phyloP scores from a whole-genome alignment of 1,284 basidiomycete species.

The Moesziomyces sp. region DNA sequence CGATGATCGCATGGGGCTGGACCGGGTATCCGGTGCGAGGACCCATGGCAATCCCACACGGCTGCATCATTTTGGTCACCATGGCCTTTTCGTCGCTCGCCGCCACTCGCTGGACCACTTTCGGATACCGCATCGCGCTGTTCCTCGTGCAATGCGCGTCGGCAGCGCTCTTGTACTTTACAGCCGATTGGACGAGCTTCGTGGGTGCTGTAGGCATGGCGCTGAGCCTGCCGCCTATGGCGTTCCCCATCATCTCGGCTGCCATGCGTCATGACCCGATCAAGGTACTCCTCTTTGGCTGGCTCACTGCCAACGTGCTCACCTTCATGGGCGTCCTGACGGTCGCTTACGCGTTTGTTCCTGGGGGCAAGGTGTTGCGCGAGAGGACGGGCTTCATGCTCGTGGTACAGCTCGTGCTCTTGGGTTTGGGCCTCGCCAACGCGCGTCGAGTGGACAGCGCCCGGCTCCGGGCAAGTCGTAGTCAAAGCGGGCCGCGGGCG shows the following conservation, averaged over 20 bases:
- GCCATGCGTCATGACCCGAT: slow-evolving; percentile 59
- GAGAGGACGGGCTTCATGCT: slow-evolving; percentile 77
- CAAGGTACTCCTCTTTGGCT: slow-evolving; percentile 49
- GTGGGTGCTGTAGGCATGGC: slow-evolving; percentile 77
- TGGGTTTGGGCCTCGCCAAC: slow-evolving; percentile 29
- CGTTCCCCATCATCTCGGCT: slow-evolving; percentile 38
- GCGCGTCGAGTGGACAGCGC: slow-evolving; percentile 29
- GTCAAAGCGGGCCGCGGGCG: not conserved
- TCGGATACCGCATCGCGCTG: slow-evolving; percentile 29
- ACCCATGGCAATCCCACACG: slow-evolving; percentile 77
- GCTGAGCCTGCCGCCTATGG: slow-evolving; percentile 72
- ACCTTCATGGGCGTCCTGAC: slow-evolving; percentile 73
- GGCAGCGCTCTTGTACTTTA: slow-evolving; percentile 71
- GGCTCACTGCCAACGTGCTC: slow-evolving; percentile 56
- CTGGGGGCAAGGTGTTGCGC: slow-evolving; percentile 80
- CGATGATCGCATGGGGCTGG: slow-evolving; percentile 90
- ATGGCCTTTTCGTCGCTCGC: slow-evolving; percentile 69
- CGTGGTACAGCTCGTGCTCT: slow-evolving; percentile 26
- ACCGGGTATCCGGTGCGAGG: slow-evolving; percentile 80
- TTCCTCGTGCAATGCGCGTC: slow-evolving; percentile 59
- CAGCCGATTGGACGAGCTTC: slow-evolving; percentile 80
- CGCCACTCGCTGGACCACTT: slow-evolving; percentile 61
- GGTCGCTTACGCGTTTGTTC: slow-evolving; percentile 93
- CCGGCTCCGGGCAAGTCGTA: slow-evolving; percentile 5
- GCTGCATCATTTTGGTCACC: slow-evolving; percentile 66